These are phyloP conservation scores for Salvia splendens DNA, from an alignment of 257 asterid species.

Conservation along the genomic window DNA sequence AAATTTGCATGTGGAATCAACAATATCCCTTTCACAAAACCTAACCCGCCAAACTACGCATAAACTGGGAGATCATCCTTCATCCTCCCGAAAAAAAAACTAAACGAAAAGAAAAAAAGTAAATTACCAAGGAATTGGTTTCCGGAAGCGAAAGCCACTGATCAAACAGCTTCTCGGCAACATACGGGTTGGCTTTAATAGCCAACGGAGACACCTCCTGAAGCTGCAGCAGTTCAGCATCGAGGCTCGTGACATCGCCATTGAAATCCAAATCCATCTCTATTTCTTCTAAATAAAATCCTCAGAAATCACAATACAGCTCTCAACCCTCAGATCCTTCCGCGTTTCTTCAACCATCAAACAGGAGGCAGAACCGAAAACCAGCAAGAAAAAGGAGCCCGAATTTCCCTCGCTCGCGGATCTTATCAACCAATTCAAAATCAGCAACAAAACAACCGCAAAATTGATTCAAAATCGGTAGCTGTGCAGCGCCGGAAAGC, in stretches of 20 bases:
- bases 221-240: slow-evolving; percentile 88
- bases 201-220: slow-evolving; percentile 90
- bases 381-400: slow-evolving; percentile 20
- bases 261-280: slow-evolving; percentile 83
- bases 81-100: slow-evolving; percentile 6
- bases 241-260: slow-evolving; percentile 80
- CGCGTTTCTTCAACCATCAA: slow-evolving; percentile 45
- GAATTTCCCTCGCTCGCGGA: slow-evolving; percentile 30
- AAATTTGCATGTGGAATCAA: slow-evolving; percentile 10
- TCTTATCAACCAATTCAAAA: slow-evolving; percentile 36
- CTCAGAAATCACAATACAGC: slow-evolving; percentile 24
- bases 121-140: slow-evolving; percentile 68
- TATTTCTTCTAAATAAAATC: slow-evolving; percentile 16
- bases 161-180: slow-evolving; percentile 87
- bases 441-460: slow-evolving; percentile 14
- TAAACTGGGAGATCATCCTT: slow-evolving; percentile 11
- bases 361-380: slow-evolving; percentile 20
- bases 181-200: slow-evolving; percentile 74
- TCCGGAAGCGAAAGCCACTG: slow-evolving; percentile 98
- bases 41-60: slow-evolving; percentile 26
- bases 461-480: slow-evolving; percentile 16
- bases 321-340: slow-evolving; percentile 40
- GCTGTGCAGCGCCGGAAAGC: slow-evolving; percentile 1
- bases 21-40: slow-evolving; percentile 14
- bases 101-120: neutral